Conservation (phyloP, 305 asterid genomes). For the Rubia peregrina region DNA sequence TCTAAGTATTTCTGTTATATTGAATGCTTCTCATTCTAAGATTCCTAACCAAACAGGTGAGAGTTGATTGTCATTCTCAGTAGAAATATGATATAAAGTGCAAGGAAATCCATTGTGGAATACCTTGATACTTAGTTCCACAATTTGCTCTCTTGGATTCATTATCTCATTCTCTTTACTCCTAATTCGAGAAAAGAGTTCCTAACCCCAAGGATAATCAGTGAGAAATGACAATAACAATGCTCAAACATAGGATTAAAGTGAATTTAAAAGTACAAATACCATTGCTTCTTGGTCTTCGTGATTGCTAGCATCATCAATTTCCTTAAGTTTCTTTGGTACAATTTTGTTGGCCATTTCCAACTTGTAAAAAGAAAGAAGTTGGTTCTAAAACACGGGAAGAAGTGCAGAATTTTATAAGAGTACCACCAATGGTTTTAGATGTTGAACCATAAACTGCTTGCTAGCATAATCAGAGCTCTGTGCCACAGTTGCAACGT, state of each 20-base stretch:
- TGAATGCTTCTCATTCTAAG: slow-evolving; percentile 66
- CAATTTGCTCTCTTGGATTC: slow-evolving; percentile 71
- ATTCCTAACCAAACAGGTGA: slow-evolving; percentile 48
- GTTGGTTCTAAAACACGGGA: not conserved
- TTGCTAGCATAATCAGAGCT: slow-evolving; percentile 42
- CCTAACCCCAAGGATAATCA: slow-evolving; percentile 35
- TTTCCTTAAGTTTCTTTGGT: slow-evolving; percentile 31
- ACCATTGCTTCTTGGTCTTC: slow-evolving; percentile 77
- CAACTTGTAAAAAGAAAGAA: slow-evolving; percentile 36
- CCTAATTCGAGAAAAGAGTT: slow-evolving; percentile 54
- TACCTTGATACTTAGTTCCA: slow-evolving; percentile 61
- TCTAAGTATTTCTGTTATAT: slow-evolving; percentile 81
- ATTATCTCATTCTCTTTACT: slow-evolving; percentile 69
- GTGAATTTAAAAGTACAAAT: slow-evolving; percentile 23
- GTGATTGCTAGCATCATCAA: slow-evolving; percentile 33
- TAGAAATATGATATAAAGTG: not conserved
- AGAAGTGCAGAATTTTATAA: slow-evolving; percentile 17
- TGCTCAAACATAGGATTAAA: slow-evolving; percentile 19
- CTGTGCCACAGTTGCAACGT: slow-evolving; percentile 29
- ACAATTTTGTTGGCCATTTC: slow-evolving; percentile 42
- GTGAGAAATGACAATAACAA: slow-evolving; percentile 10
- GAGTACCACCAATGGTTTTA: slow-evolving; percentile 8
- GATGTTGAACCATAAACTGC: slow-evolving; percentile 30
- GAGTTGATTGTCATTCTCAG: slow-evolving; percentile 1
- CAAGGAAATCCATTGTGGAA: slow-evolving; percentile 15